These are phyloP conservation scores for Thelonectria discophora DNA, from an alignment of 2,329 filamentous ascomycete genomes.

Conservation along the genomic window DNA sequence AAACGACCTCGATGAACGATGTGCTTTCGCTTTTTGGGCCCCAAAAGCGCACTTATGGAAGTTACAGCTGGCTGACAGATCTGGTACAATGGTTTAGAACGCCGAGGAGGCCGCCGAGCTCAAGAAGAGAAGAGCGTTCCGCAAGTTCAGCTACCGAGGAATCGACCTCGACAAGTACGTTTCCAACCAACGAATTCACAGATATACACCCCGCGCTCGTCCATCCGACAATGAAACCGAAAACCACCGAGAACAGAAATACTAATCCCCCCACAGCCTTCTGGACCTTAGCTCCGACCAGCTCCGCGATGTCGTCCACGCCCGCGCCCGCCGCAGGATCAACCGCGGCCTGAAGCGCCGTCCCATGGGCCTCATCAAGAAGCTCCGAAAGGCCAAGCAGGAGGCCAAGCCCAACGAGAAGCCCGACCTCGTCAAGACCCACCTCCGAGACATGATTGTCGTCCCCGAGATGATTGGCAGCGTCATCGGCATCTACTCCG, in stretches of 20 bases:
- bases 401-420: conserved; percentile 99
- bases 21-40: neutral
- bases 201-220: conserved; percentile 14
- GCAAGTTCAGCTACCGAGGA: conserved; percentile 99
- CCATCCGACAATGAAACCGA: conserved; percentile 41
- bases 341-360: conserved; percentile 99
- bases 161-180: conserved; percentile 99
- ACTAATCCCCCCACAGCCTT: conserved; percentile 77
- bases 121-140: conserved; percentile 99
- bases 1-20: conserved; percentile 2
- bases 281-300: conserved; percentile 98
- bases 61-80: conserved; percentile 43
- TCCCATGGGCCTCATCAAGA: conserved; percentile 99
- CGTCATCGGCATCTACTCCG: conserved; percentile 99
- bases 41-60: conserved; percentile 15
- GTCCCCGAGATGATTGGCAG: conserved; percentile 99
- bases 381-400: conserved; percentile 99
- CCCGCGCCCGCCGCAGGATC: conserved; percentile 97
- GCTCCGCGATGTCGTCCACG: conserved; percentile 99
- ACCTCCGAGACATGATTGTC: conserved; percentile 99
- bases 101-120: conserved; percentile 98
- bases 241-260: conserved; percentile 14
- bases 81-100: conserved; percentile 70
- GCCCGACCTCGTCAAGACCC: conserved; percentile 98
- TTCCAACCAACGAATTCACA: conserved; percentile 27